Conservation (phyloP, 768 basidiomycete species). For the Kwoniella pini region DNA sequence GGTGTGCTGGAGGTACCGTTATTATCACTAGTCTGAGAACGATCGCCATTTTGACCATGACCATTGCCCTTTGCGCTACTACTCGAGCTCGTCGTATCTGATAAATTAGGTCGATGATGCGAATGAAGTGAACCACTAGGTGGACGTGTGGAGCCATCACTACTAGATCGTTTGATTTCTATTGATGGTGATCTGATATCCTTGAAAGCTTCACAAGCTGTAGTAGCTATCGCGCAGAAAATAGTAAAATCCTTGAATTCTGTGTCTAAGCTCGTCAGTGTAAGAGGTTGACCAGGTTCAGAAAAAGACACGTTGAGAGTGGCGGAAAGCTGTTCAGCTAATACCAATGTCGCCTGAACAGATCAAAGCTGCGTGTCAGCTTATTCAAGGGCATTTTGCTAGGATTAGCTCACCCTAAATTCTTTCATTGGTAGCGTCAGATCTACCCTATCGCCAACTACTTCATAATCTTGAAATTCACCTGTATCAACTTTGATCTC, state of each 20-base stretch:
- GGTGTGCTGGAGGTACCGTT: neutral
- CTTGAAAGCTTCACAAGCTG: conserved; percentile 44
- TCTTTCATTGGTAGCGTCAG: conserved; percentile 53
- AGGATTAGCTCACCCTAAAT: conserved; percentile 45
- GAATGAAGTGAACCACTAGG: neutral
- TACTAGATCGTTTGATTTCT: conserved; percentile 15
- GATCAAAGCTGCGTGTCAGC: neutral
- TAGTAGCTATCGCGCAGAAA: conserved; percentile 53
- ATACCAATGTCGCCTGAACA: conserved; percentile 42
- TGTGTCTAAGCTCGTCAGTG: conserved; percentile 35
- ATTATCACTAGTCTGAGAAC: neutral
- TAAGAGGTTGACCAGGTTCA: conserved; percentile 47
- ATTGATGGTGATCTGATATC: conserved; percentile 11
- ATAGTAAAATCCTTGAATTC: conserved; percentile 36
- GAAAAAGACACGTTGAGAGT: conserved; percentile 46
- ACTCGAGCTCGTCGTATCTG: neutral
- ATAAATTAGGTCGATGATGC: neutral
- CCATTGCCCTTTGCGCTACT: too few species aligned
- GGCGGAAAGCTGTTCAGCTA: conserved; percentile 47
- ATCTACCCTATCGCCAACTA: conserved; percentile 36
- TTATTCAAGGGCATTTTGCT: neutral
- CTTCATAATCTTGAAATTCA: conserved; percentile 50
- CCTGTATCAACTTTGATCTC: conserved; percentile 46
- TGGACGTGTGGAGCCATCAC: neutral
- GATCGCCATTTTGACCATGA: neutral